Base-by-base conservation (phyloP, 192 early-diverging fungal genomes). In the Podila clonocystis region DNA sequence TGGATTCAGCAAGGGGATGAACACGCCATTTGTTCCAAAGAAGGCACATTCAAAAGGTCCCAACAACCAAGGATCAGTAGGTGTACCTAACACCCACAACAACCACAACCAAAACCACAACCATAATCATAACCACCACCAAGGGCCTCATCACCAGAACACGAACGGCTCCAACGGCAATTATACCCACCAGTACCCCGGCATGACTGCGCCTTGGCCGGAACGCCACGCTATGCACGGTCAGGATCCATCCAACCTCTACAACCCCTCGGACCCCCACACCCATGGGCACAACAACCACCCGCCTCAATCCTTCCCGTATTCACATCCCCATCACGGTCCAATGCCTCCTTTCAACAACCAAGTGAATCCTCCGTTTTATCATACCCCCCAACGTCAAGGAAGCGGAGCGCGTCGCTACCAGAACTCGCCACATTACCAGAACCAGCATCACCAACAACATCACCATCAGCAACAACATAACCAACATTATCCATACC, bases 151-250 rank as follows among this genome's bases (percentile, higher is more conserved):
- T 29, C 48, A 52, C 49, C 48, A 52, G 36, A 66, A 62, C 36
- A 64, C 15, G 31, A 72, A 72, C 20, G 71, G 67, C 38, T 34
- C 50, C 52, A 72, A 34, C 22, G 31, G 31, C 62, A 64, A 45
- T 34, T 80, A 80, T 80, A 73, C 65, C 77, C 65, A 72, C 33
- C 55, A 45, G 58, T 67, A 76, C 31, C 74, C 28, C 8, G 52
- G 9, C 36, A 13, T 58, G 20, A 22, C 69, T n/a, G 28, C 48
- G 9, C 45, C 68, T 22, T 78, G 75, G 75, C 61, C 55, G 12
- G 75, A 78, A 5, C 75, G 75, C 41, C 41, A 58, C n/a, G 24
- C 30, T 15, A 24, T 38, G 8, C 49, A 69, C 33, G 69, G 69
- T 13, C 75, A 78, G 55, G 75, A 78, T 63, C 49, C 29, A 59